Percentiles rank a stretch among this genome's conserved stretches.
Evolutionary conservation across 1,284 basidiomycete genomes (phyloP).

Genomic region (Trichosporon asahii): DNA sequence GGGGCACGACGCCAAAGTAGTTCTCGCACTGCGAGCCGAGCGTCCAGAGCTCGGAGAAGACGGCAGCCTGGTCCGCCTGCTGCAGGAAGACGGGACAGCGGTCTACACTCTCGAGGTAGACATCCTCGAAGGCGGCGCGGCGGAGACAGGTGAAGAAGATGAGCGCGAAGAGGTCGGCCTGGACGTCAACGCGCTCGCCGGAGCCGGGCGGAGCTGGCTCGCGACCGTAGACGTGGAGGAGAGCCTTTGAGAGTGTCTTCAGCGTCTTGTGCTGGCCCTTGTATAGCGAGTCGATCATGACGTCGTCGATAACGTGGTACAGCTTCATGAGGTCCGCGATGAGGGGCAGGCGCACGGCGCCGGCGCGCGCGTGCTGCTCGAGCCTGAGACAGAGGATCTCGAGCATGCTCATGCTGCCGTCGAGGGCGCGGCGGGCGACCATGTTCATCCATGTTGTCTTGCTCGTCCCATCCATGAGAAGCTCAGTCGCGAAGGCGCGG

Average conservation of each 20-base stretch:
- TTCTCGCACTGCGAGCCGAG: slow-evolving; percentile 22
- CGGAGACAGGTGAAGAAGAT: slow-evolving; percentile 19
- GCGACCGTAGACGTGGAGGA: slow-evolving; percentile 10
- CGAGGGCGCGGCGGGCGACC: slow-evolving; percentile 12
- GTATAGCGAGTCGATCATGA: slow-evolving; percentile 17
- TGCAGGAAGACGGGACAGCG: slow-evolving; percentile 18
- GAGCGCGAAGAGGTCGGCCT: slow-evolving; percentile 20
- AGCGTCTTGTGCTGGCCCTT: slow-evolving; percentile 14
- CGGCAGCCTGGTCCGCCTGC: slow-evolving; percentile 18
- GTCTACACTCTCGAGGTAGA: slow-evolving; percentile 21
- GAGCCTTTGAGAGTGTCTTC: neutral
- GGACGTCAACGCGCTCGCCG: slow-evolving; percentile 12
- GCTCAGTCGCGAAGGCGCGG: neutral
- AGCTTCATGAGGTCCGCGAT: slow-evolving; percentile 11
- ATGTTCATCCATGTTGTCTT: slow-evolving; percentile 9
- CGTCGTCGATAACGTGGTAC: slow-evolving; percentile 13
- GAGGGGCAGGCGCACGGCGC: slow-evolving; percentile 4
- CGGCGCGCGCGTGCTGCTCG: slow-evolving; percentile 11
- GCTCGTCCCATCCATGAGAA: slow-evolving; percentile 13
- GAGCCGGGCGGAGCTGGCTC: neutral
- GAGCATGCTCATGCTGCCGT: slow-evolving; percentile 9
- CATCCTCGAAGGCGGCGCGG: slow-evolving; percentile 21
- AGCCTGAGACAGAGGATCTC: slow-evolving; percentile 12
- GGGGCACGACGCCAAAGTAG: slow-evolving; percentile 20
- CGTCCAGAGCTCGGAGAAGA: slow-evolving; percentile 20